These are phyloP conservation scores for Rhodotorula kratochvilovae DNA, from an alignment of 768 basidiomycete species.

Conservation along the genomic window DNA sequence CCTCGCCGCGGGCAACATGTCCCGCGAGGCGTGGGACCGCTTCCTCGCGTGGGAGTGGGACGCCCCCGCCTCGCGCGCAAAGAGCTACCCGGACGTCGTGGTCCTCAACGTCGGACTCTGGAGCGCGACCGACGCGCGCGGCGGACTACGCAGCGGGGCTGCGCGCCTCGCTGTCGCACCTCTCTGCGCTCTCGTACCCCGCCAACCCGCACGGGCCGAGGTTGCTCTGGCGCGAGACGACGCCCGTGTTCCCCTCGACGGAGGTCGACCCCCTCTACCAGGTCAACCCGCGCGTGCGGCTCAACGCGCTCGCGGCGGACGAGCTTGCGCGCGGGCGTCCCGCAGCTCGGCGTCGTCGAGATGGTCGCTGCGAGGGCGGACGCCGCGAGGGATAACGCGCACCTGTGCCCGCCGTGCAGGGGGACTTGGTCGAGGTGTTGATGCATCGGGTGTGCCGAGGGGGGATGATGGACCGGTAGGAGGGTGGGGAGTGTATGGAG, in stretches of 20 bases:
- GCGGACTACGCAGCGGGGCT: background rate
- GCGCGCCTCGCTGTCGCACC: background rate
- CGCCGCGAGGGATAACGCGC: slow-evolving; percentile 3
- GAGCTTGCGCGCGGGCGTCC: background rate
- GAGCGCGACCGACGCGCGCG: background rate
- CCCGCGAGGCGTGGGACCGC: background rate
- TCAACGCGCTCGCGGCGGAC: background rate
- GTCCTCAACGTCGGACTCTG: slow-evolving; percentile 7
- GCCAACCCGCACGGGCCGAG: background rate
- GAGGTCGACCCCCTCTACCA: slow-evolving; percentile 1
- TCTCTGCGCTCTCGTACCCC: background rate
- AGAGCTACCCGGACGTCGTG: background rate
- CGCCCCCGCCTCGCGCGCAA: background rate
- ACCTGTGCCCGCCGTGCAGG: slow-evolving; percentile 8
- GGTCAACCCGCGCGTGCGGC: slow-evolving; percentile 2
- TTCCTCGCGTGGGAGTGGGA: background rate
- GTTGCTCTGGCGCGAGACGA: slow-evolving; percentile 5
- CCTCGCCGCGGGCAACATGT: background rate
- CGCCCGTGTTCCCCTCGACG: background rate
- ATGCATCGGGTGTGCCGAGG: background rate
- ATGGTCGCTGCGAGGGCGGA: slow-evolving; percentile 1
- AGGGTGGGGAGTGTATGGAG: no score
- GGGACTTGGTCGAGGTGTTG: background rate
- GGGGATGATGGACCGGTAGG: background rate
- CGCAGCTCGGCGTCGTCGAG: background rate